phyloP scores from a whole-genome alignment of 148 eudicot genomes.

The Chenopodium formosanum region DNA sequence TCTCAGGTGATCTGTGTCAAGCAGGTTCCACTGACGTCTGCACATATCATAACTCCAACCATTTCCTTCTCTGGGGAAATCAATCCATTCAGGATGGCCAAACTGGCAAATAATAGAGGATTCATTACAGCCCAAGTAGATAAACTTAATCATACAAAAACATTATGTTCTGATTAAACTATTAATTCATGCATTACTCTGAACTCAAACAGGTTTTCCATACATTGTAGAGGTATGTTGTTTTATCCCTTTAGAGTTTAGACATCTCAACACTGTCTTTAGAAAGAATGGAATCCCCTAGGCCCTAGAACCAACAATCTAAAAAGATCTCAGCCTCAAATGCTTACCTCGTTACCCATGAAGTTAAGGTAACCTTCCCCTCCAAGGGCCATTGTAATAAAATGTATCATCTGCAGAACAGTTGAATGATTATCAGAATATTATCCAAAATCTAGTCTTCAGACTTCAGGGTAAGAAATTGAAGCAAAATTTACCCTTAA shows the following conservation, averaged over 20 bases:
- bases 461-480: background rate
- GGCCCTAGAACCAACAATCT: background rate
- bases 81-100: slow-evolving; percentile 99
- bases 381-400: slow-evolving; percentile 95
- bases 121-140: slow-evolving; percentile 11
- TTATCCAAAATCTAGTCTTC: too few relatives aligned
- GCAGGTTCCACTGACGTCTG: slow-evolving; percentile 97
- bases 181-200: background rate
- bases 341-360: slow-evolving; percentile 97
- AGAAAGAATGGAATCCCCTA: background rate
- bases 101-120: slow-evolving; percentile 50
- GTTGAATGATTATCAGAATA: background rate
- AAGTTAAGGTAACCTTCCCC: slow-evolving; percentile 98
- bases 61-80: slow-evolving; percentile 98
- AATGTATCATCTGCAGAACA: slow-evolving; percentile 85
- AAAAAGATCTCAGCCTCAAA: slow-evolving; percentile 5
- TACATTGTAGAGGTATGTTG: background rate
- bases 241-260: background rate
- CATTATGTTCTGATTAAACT: background rate
- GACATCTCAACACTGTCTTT: background rate
- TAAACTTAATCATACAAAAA: background rate
- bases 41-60: slow-evolving; percentile 88
- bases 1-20: slow-evolving; percentile 86
- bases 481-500: background rate
- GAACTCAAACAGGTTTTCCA: background rate